Evolutionary conservation across 768 basidiomycete species (phyloP), one percentile per base, ranked within the genome.

Genomic region (Termitomyces sp.): DNA sequence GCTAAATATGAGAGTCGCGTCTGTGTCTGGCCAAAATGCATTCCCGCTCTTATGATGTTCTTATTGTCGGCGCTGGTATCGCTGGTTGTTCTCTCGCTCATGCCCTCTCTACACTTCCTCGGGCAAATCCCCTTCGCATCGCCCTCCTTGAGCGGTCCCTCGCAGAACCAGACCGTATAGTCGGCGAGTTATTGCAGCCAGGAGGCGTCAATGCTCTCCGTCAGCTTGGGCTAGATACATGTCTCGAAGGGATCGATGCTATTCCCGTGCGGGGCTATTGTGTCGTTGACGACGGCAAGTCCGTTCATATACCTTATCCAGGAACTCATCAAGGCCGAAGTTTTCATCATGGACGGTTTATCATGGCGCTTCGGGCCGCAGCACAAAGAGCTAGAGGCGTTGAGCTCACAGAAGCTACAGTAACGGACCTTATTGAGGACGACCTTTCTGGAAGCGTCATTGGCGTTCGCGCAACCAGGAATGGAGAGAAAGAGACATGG

Each of bases 161-260:
- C 4, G 80, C 88, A 0, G 90, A 93, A 69, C 97, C 97, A 0
- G 94, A 98, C 78, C 83, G 97, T 18, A 98, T 99, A 63, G 97
- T 98, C 35, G 97, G 97, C 26, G 97, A 99, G 70, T 84, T 98
- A 1, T 76, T 99, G 24, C 97, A 99, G 67, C 97, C 97, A 2
- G 94, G 88, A 1, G 97, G 97, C 1, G 85, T 94, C 24, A 75
- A 77, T 13, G 85, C 93, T 0, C 74, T 99, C 46, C 73, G 82
- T 57, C 73, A 81, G 38, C 82, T 99, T n/a, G 95, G 93, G 0
- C 70, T 99, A 63, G 83, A 82, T 49, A 74, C 74, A 7, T 86
- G 85, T 54, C 71, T 97, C 46, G 90, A 98, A 26, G 86, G 81
- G n/a, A 95, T 98, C 57, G 95, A 92, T 70, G 87, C 94, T 0